Evolutionary conservation across 2,329 filamentous ascomycete species (phyloP).

Genomic region (Monilinia polystroma): DNA sequence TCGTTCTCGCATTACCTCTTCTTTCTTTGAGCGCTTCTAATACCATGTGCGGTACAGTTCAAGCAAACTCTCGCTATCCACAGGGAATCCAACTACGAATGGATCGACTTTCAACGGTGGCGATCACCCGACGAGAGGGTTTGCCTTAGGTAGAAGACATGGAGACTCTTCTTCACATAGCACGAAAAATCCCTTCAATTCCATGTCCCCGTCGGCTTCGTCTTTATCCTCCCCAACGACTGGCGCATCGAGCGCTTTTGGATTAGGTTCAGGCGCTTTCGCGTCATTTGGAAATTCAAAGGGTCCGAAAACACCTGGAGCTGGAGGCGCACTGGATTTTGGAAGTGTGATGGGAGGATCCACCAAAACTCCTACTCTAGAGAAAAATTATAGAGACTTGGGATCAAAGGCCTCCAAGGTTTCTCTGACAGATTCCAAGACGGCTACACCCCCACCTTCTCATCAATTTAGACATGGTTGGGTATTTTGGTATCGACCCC

Average conservation of each 20-base stretch:
- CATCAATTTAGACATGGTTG: conserved; percentile 80
- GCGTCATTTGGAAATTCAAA: conserved; percentile 89
- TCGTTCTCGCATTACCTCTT: conserved; percentile 15
- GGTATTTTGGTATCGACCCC: conserved; percentile 97
- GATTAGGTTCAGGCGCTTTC: conserved; percentile 90
- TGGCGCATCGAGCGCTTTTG: conserved; percentile 83
- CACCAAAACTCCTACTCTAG: conserved; percentile 53
- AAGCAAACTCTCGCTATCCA: conserved; percentile 85
- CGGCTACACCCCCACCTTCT: conserved; percentile 44
- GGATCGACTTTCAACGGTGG: conserved; percentile 37
- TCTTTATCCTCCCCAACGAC: conserved; percentile 40
- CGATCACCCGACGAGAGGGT: conserved; percentile 60
- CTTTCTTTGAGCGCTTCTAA: conserved; percentile 21
- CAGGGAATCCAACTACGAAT: conserved; percentile 53
- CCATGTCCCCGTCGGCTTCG: conserved; percentile 22
- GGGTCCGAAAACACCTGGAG: conserved; percentile 81
- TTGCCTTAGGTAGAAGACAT: conserved; percentile 70
- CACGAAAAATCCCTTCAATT: conserved; percentile 75
- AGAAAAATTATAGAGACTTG: conserved; percentile 60
- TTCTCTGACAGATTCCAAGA: conserved; percentile 50
- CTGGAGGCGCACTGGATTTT: conserved; percentile 77
- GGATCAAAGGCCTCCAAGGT: conserved; percentile 37
- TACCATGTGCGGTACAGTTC: conserved; percentile 35
- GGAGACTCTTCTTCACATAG: conserved; percentile 72
- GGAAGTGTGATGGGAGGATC: conserved; percentile 54